Conservation (phyloP, 1,284 basidiomycete genomes). For the Amylostereum areolatum region DNA sequence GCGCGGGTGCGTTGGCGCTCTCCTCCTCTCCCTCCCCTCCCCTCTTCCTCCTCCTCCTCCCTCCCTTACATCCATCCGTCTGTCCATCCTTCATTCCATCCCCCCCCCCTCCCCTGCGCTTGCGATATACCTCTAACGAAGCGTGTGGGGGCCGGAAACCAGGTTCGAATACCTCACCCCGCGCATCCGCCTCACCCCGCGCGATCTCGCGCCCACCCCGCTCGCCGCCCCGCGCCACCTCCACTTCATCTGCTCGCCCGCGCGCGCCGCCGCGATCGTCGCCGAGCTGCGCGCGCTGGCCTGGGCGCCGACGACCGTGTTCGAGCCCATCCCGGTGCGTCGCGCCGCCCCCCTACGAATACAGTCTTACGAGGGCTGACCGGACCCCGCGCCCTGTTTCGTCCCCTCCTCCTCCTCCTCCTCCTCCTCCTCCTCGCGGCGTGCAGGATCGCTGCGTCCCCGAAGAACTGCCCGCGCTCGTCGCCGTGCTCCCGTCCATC, state of each 20-base stretch:
- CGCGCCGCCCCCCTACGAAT: neutral
- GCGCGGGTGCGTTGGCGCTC: constrained; percentile 46
- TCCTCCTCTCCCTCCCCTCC: neutral
- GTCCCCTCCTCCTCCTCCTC: neutral
- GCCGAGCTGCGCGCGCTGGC: constrained; percentile 49
- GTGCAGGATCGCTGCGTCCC: constrained; percentile 71
- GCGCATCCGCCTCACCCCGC: constrained; percentile 64
- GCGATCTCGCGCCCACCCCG: constrained; percentile 54
- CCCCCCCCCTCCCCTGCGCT: neutral
- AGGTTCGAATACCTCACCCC: constrained; percentile 83
- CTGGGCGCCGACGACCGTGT: constrained; percentile 70
- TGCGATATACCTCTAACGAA: constrained; percentile 4
- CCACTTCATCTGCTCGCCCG: constrained; percentile 85
- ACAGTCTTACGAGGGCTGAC: neutral
- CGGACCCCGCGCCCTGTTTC: no score
- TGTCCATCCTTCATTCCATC: neutral
- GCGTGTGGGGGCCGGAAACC: neutral
- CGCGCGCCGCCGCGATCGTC: constrained; percentile 63
- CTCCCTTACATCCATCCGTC: neutral
- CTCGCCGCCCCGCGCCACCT: constrained; percentile 54
- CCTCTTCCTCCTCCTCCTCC: neutral
- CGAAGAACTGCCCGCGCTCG: constrained; percentile 66
- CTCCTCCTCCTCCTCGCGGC: no score
- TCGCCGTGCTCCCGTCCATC: constrained; percentile 54
- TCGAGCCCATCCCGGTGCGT: constrained; percentile 81